These are phyloP conservation scores for Eucalyptus caleyi DNA, from an alignment of 345 rosid genomes.

Conservation along the genomic window DNA sequence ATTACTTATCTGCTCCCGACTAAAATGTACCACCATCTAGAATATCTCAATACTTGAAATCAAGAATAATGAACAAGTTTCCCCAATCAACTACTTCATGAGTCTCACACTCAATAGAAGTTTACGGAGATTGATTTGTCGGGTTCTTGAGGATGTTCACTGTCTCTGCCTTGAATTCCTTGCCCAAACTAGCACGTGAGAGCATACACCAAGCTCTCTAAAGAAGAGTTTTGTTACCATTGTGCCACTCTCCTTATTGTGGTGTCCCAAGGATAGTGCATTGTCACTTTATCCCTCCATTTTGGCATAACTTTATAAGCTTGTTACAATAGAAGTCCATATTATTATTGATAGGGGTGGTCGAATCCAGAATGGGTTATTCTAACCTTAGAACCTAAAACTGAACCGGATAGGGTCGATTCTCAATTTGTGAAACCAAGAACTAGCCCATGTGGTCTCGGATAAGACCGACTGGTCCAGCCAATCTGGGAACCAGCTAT, in stretches of 20 bases:
- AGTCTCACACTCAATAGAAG: not conserved
- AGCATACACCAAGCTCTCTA: not conserved
- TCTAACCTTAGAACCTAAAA: not conserved
- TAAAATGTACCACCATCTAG: not conserved
- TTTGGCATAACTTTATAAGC: not conserved
- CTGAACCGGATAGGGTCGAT: fast-evolving
- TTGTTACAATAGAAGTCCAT: not conserved
- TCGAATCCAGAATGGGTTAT: fast-evolving
- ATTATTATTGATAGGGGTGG: not conserved
- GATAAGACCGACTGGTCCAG: fast-evolving
- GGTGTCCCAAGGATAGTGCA: no score
- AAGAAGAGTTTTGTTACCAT: not conserved
- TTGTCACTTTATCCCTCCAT: not conserved
- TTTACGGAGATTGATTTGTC: not conserved
- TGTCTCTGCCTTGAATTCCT: not conserved
- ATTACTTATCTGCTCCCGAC: not conserved
- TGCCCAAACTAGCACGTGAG: not conserved
- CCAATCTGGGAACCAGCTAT: not conserved
- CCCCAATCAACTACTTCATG: not conserved
- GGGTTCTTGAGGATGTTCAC: not conserved
- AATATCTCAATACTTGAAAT: not conserved
- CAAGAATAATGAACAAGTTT: not conserved
- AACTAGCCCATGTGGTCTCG: not conserved
- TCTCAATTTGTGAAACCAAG: no score
- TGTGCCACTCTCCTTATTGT: not conserved